phyloP scores from a whole-genome alignment of 805 yeast genomes.

The Ogataea kodamae region DNA sequence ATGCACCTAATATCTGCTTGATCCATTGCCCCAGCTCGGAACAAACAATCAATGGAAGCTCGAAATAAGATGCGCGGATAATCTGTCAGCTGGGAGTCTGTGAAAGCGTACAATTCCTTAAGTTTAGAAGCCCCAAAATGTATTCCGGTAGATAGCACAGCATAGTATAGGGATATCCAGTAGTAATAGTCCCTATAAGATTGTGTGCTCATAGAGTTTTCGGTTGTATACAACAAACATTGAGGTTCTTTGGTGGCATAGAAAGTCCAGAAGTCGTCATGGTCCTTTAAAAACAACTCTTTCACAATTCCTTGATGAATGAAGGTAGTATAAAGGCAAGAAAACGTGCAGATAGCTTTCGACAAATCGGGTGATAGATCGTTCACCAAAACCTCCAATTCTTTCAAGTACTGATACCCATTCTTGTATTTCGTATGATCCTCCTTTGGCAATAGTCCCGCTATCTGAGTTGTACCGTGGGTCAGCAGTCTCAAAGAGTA shows the following conservation, averaged over 20 bases:
- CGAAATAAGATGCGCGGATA: constrained; percentile 20
- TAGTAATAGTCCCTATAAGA: constrained; percentile 23
- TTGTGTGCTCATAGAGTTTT: constrained; percentile 10
- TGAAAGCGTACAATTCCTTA: constrained; percentile 9
- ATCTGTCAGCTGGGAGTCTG: constrained; percentile 12
- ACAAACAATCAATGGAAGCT: constrained; percentile 23
- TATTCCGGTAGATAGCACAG: constrained; percentile 23
- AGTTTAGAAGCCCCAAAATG: constrained; percentile 23
- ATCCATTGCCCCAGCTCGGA: constrained; percentile 23
- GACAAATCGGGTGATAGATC: constrained; percentile 15
- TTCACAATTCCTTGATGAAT: constrained; percentile 25
- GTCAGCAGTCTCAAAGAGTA: constrained; percentile 24
- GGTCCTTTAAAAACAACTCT: constrained; percentile 23
- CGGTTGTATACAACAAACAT: constrained; percentile 12
- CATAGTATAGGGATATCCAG: constrained; percentile 27
- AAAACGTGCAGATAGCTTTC: constrained; percentile 17
- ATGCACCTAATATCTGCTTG: constrained; percentile 25
- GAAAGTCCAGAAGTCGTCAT: constrained; percentile 20
- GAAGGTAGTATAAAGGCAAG: constrained; percentile 25
- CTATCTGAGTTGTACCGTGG: constrained; percentile 21
- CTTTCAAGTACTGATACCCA: constrained; percentile 10
- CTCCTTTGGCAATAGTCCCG: constrained; percentile 19
- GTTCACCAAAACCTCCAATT: constrained; percentile 11
- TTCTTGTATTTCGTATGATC: constrained; percentile 10
- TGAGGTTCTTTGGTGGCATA: constrained; percentile 10